Evolutionary conservation across 805 yeast genomes (phyloP).

Genomic region (Kodamaea jinghongensis): DNA sequence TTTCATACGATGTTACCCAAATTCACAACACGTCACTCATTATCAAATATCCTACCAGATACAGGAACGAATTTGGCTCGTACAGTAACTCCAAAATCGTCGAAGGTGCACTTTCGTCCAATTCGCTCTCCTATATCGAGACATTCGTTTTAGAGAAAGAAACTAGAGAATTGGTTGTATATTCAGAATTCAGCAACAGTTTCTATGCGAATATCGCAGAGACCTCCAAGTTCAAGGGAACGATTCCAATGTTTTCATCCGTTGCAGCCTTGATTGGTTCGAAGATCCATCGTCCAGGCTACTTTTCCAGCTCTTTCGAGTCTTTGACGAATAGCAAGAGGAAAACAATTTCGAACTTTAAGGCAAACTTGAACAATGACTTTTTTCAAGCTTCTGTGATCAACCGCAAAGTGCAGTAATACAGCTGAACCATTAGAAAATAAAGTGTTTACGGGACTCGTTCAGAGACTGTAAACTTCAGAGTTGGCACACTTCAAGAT

Average conservation of each 20-base stretch:
- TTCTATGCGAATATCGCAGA: conserved; percentile 2
- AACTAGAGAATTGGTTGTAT: conserved; percentile 3
- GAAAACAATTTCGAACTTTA: too few relatives aligned
- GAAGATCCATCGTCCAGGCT: background rate
- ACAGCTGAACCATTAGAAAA: too few relatives aligned
- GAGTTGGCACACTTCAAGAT: background rate
- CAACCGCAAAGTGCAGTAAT: too few relatives aligned
- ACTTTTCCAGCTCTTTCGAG: background rate
- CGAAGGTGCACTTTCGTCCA: conserved; percentile 1
- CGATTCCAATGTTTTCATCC: background rate
- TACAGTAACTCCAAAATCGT: conserved; percentile 3
- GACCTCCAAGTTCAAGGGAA: conserved; percentile 1
- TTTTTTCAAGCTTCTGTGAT: too few relatives aligned
- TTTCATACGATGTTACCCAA: conserved; percentile 3
- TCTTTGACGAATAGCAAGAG: background rate
- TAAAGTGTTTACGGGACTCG: too few relatives aligned
- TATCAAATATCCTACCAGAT: background rate
- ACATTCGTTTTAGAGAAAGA: conserved; percentile 3
- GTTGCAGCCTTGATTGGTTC: background rate
- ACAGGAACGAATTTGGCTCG: conserved; percentile 4
- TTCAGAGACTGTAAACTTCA: background rate
- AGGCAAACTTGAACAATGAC: too few relatives aligned
- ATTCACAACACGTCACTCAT: conserved; percentile 1
- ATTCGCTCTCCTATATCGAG: background rate
- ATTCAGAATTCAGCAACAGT: background rate